Base-by-base conservation (phyloP, 345 rosid species). In the Populus alba region DNA sequence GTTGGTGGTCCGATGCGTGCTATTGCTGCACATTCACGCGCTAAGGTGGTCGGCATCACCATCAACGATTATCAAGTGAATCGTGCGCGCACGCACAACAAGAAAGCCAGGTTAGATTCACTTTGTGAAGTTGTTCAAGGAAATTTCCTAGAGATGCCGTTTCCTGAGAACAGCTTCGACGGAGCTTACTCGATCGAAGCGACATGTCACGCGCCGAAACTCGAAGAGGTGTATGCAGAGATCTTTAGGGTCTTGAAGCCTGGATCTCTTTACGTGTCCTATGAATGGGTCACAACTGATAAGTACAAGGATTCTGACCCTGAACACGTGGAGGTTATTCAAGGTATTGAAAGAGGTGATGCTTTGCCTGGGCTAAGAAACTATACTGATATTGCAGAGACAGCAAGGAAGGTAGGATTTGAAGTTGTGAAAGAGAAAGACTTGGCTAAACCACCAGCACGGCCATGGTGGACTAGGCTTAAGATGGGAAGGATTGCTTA, bases 1-100 rank as follows among this genome's bases (percentile, higher is more conserved):
- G 96, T 95, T 1, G 98, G 99, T 16, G 99, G 99, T 1, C 99
- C 99, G 22, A 95, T 95, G 99, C 92, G 99, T 4, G 98, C 99
- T n/a, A 95, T 95, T 31, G 98, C 98, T 1, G 86, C 97, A 41
- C 99, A 95, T 83, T 93, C 99, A 7, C 87, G 91, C 2, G 94
- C 98, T 29, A 84, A 79, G 0, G 98, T 95, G 38, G 94, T 90
- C 45, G 99, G 99, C 6, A 95, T 95, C 85, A 95, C 99, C 8
- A 93, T 93, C 81, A 95, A 95, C 83, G 98, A 95, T 86, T 95
- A 95, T 74, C 99, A 95, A 81, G 99, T 93, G 78, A 85, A 86
- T 15, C 93, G 99, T 4, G 98, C 99, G 15, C 87, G 94, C 6
- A 35, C 84, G 10, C 98, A 95, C 89, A 95, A 95, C 90, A 91